Evolutionary conservation across 495 filamentous ascomycete species (phyloP).

Genomic region (Penicillium goetzii): DNA sequence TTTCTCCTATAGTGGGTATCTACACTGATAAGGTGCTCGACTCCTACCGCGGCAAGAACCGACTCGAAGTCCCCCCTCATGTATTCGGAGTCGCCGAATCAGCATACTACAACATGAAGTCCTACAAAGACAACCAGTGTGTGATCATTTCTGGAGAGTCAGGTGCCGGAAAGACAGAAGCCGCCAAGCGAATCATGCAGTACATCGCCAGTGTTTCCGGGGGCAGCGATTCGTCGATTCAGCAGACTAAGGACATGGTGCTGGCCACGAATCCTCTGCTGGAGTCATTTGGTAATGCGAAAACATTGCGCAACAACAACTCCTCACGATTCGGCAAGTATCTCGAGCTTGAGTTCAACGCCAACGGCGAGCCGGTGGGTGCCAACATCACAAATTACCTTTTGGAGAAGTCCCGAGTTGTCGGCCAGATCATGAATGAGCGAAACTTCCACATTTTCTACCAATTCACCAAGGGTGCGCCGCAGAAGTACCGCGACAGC

Average conservation of each 20-base stretch:
- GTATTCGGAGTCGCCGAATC: slow-evolving; percentile 98
- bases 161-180: slow-evolving; percentile 98
- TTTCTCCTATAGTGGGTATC: slow-evolving; percentile 72
- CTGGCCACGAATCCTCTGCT: slow-evolving; percentile 96
- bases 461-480: slow-evolving; percentile 94
- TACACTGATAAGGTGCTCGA: slow-evolving; percentile 93
- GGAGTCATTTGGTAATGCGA: slow-evolving; percentile 98
- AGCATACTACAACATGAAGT: slow-evolving; percentile 99
- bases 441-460: slow-evolving; percentile 99
- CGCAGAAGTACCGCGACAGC: slow-evolving; percentile 77
- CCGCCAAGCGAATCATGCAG: slow-evolving; percentile 98
- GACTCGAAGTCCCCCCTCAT: slow-evolving; percentile 92
- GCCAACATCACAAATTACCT: slow-evolving; percentile 99
- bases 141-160: slow-evolving; percentile 99
- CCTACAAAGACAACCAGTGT: slow-evolving; percentile 98
- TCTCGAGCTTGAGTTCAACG: slow-evolving; percentile 95
- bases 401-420: slow-evolving; percentile 92
- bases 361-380: slow-evolving; percentile 88
- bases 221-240: slow-evolving; percentile 86
- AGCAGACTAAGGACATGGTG: slow-evolving; percentile 98
- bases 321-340: slow-evolving; percentile 99
- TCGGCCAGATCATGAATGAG: slow-evolving; percentile 94
- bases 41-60: slow-evolving; percentile 93
- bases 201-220: slow-evolving; percentile 98
- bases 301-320: slow-evolving; percentile 98